Evolutionary conservation across 2,329 filamentous ascomycete species (phyloP).

Genomic region (Penicillium sp.): DNA sequence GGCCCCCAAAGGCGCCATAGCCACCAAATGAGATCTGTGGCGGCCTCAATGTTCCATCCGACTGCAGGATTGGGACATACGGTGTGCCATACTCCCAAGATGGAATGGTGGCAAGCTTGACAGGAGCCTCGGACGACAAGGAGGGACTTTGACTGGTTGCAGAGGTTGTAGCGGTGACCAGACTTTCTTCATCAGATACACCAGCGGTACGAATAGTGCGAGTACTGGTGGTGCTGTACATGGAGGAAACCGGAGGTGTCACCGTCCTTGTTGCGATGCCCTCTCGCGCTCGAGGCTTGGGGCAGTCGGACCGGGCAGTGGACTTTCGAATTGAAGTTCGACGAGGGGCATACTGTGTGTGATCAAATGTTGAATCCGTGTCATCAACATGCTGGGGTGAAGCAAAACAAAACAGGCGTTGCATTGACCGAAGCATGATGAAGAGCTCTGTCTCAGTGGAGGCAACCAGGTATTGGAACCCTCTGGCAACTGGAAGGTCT

Average conservation of each 20-base stretch:
- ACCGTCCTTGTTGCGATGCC: not conserved
- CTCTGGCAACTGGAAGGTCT: not conserved
- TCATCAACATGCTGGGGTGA: slow-evolving; percentile 3
- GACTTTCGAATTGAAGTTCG: slow-evolving; percentile 10
- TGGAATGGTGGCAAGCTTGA: slow-evolving; percentile 10
- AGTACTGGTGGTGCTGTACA: slow-evolving; percentile 8
- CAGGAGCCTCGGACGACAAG: slow-evolving; percentile 6
- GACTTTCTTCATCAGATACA: slow-evolving; percentile 19
- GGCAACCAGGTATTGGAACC: not conserved
- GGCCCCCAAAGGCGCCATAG: slow-evolving; percentile 32
- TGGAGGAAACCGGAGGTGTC: slow-evolving; percentile 3
- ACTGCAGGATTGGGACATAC: slow-evolving; percentile 27
- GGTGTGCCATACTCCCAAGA: slow-evolving; percentile 16
- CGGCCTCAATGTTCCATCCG: slow-evolving; percentile 23
- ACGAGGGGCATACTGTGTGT: slow-evolving; percentile 6
- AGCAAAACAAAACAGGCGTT: slow-evolving; percentile 24
- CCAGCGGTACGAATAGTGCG: slow-evolving; percentile 10
- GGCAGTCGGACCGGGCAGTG: slow-evolving; percentile 4
- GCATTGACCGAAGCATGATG: slow-evolving; percentile 19
- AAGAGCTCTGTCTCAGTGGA: not conserved
- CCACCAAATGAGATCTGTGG: slow-evolving; percentile 26
- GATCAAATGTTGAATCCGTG: not conserved
- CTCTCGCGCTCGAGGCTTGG: not conserved
- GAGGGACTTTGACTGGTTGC: slow-evolving; percentile 15
- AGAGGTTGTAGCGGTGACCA: slow-evolving; percentile 15